Conservation (phyloP, 139 green algal genomes). For the Medakamo hakoo region DNA sequence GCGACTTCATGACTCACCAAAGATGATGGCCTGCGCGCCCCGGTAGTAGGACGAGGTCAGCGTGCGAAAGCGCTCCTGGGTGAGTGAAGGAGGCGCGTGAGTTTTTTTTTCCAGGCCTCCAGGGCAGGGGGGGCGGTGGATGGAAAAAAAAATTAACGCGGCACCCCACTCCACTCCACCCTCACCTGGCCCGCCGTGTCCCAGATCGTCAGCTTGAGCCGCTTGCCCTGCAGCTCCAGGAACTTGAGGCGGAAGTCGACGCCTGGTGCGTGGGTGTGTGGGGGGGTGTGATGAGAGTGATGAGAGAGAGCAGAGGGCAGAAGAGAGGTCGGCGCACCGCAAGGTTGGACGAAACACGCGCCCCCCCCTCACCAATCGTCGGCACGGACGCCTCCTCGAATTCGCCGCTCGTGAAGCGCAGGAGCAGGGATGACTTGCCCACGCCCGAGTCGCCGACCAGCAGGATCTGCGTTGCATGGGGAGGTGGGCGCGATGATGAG, state of each 20-base stretch:
- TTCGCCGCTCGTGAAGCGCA: conserved; percentile 64
- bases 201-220: conserved; percentile 86
- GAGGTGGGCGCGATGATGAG: too few relatives aligned
- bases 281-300: background rate
- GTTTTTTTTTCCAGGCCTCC: too few relatives aligned
- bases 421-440: conserved; percentile 75
- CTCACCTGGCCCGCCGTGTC: conserved; percentile 71
- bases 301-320: background rate
- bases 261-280: conserved; percentile 28
- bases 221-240: conserved; percentile 50
- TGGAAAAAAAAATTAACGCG: too few relatives aligned
- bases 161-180: too few relatives aligned
- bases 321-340: too few relatives aligned
- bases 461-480: conserved; percentile 42
- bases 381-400: conserved; percentile 65
- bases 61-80: conserved; percentile 94
- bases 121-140: too few relatives aligned
- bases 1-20: too few relatives aligned
- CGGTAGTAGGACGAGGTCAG: conserved; percentile 93
- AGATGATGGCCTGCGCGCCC: conserved; percentile 69
- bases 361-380: conserved; percentile 47
- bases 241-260: conserved; percentile 95
- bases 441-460: conserved; percentile 81
- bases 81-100: too few relatives aligned
- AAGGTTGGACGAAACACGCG: conserved; percentile 1